Evolutionary conservation across 2,329 filamentous ascomycete species (phyloP), one percentile per base, ranked within the genome.

Genomic region (Aspergillus tubingensis): DNA sequence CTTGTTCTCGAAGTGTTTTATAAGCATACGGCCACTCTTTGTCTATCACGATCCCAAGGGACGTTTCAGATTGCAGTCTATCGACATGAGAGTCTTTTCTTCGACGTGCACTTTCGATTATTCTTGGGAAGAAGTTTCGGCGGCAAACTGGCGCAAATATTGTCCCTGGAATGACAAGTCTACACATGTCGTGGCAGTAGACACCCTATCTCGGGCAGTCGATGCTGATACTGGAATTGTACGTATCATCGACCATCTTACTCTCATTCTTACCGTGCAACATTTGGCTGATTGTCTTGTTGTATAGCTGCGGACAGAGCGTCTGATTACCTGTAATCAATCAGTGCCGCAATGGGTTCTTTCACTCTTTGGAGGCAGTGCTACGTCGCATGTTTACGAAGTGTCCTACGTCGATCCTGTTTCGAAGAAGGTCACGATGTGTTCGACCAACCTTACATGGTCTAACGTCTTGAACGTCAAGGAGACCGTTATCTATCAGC

Each of bases 111-210:
- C 92, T 63, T 99, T 96, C 81, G 86, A 96, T 81, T 99, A 99
- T 84, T 96, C 94, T 49, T 99, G 95, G 95, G 92, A 96, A 73
- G 94, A 98, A 78, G 95, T 99, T 38, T 96, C 92, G 25, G 92
- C 92, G 13, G 92, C 91, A 75, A 99, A 99, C 85, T 99, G 95
- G 95, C 90, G 88, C 70, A 99, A 99, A 79, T 99, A 99, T 81
- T 96, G 92, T 72, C 94, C 94, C 19, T 98, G 95, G 94, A 99
- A 99, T 82, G 91, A 97, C 77, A 95, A 96, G 81, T 93, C 91
- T n/a, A 91, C 92, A 43, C 95, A 99, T 78, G 95, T 99, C 67
- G 88, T 96, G 67, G 93, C 92, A 67, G 95, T 98, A 72, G 95
- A 99, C 81, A 98, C 94, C 13, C 80, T 99, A 70, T 89, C 88